Evolutionary conservation across 1,139 yeast genomes (phyloP).

Genomic region (Geotrichum restrictum): DNA sequence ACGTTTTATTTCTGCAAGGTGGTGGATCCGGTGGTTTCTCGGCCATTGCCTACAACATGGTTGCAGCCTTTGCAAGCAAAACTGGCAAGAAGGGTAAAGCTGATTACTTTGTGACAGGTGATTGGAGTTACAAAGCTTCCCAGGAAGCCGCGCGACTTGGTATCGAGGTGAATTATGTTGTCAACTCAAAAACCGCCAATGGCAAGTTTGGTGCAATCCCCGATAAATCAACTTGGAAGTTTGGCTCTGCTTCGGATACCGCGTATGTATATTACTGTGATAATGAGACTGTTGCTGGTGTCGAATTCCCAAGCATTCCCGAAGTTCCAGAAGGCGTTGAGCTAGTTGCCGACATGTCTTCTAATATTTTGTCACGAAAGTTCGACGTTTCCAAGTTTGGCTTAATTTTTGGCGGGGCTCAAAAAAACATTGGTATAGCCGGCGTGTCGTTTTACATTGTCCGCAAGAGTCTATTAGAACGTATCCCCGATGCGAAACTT

Average conservation of each 20-base stretch:
- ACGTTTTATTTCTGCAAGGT: constrained; percentile 90
- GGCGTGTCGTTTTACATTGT: constrained; percentile 89
- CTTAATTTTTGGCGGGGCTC: constrained; percentile 84
- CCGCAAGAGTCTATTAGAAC: constrained; percentile 69
- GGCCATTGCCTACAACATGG: constrained; percentile 74
- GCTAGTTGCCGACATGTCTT: constrained; percentile 90
- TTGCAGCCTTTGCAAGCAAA: constrained; percentile 67
- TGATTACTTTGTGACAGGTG: constrained; percentile 85
- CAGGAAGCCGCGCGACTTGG: constrained; percentile 88
- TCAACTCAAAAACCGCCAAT: constrained; percentile 52
- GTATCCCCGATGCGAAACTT: constrained; percentile 62
- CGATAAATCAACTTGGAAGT: constrained; percentile 57
- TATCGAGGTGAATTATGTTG: constrained; percentile 64
- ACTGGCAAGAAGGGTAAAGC: constrained; percentile 65
- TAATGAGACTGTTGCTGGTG: constrained; percentile 94
- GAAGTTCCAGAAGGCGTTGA: constrained; percentile 61
- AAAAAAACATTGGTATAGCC: constrained; percentile 93
- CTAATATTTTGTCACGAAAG: constrained; percentile 78
- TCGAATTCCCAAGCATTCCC: constrained; percentile 65
- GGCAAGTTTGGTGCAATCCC: constrained; percentile 70
- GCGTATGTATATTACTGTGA: constrained; percentile 90
- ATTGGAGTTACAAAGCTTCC: constrained; percentile 84
- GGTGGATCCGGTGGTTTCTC: constrained; percentile 97
- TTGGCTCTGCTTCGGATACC: constrained; percentile 48
- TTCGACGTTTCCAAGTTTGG: constrained; percentile 84